Evolutionary conservation across 179 eudicot genomes (phyloP).

Genomic region (Carnegiea gigantea): DNA sequence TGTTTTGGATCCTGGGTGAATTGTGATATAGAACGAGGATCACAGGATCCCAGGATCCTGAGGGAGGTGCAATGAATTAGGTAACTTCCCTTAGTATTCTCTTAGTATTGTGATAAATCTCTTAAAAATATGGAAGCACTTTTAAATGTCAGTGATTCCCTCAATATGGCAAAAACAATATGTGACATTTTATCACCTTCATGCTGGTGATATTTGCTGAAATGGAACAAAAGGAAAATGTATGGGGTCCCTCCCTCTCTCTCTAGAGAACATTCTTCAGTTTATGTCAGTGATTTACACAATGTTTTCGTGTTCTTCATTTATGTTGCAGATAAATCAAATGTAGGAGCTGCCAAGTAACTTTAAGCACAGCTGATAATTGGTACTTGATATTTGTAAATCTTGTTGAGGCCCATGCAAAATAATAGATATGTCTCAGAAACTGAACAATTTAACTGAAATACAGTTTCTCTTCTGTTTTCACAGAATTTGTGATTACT

Average conservation of each 20-base stretch:
- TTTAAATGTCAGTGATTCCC: not conserved
- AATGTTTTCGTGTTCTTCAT: not conserved
- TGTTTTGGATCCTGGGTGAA: too few relatives aligned
- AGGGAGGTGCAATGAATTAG: too few relatives aligned
- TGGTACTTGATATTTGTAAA: constrained; percentile 7
- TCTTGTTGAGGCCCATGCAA: constrained; percentile 16
- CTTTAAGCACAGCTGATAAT: constrained; percentile 11
- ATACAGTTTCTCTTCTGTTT: not conserved
- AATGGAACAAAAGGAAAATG: too few relatives aligned
- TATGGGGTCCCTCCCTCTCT: too few relatives aligned
- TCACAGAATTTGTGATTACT: not conserved
- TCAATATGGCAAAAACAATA: too few relatives aligned
- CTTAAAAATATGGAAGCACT: not conserved
- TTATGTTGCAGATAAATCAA: constrained; percentile 19
- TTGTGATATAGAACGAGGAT: too few relatives aligned
- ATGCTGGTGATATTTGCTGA: too few relatives aligned
- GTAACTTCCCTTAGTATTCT: too few relatives aligned
- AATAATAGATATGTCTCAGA: not conserved
- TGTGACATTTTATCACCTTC: too few relatives aligned
- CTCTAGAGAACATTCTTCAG: not conserved
- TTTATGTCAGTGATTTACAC: not conserved
- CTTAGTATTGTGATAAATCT: too few relatives aligned
- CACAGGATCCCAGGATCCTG: too few relatives aligned
- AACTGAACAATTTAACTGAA: not conserved
- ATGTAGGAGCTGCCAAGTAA: constrained; percentile 28